phyloP scores from a whole-genome alignment of 148 eudicot species.

The Fagopyrum tataricum region DNA sequence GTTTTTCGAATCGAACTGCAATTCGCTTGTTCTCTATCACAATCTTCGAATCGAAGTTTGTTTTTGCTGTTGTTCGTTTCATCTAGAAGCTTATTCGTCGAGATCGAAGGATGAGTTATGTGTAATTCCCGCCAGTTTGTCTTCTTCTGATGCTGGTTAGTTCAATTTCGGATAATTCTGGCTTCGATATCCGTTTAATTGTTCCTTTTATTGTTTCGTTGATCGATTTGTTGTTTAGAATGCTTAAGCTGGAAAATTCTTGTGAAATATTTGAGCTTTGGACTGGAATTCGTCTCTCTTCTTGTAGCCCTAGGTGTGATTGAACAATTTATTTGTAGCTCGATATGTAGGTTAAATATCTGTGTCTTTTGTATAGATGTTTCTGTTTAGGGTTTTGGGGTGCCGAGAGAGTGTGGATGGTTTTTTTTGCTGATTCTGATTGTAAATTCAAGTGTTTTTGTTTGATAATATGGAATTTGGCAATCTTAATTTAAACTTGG shows the following conservation, averaged over 20 bases:
- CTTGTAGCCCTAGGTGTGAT: not conserved
- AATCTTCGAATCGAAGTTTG: not conserved
- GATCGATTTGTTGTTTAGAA: not conserved
- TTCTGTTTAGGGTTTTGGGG: constrained; percentile 11
- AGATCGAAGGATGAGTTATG: constrained; percentile 14
- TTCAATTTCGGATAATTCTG: constrained; percentile 1
- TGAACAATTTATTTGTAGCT: not conserved
- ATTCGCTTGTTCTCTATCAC: constrained; percentile 16
- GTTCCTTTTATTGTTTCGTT: not conserved
- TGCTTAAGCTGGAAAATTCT: not conserved
- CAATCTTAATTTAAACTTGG: constrained; percentile 17
- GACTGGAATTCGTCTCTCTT: constrained; percentile 6
- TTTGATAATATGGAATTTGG: not conserved
- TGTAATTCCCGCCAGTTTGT: constrained; percentile 28
- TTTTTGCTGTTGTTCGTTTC: not conserved
- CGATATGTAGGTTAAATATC: constrained; percentile 29
- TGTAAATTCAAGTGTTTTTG: not conserved
- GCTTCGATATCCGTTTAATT: not conserved
- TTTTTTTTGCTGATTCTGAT: constrained; percentile 7
- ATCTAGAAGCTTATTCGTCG: constrained; percentile 12
- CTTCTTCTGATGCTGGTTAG: constrained; percentile 5
- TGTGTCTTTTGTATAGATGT: constrained; percentile 14
- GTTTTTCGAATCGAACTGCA: constrained; percentile 20
- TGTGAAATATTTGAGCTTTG: not conserved
- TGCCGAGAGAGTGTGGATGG: constrained; percentile 6